phyloP scores from a whole-genome alignment of 805 yeast species.

The Peterozyma toletana region DNA sequence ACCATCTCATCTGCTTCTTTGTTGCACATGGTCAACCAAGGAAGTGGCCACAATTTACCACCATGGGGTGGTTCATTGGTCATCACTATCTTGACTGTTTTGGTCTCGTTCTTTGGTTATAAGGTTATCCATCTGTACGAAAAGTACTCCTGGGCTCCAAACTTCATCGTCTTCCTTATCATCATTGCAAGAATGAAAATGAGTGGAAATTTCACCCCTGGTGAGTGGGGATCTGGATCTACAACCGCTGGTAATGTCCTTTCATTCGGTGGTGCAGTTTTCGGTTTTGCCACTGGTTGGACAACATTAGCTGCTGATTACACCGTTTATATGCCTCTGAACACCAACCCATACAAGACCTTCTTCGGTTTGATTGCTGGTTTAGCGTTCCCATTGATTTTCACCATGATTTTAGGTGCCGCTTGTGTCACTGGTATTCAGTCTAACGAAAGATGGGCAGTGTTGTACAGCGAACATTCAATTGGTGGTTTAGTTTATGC shows the following conservation, averaged over 20 bases:
- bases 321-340: slow-evolving; percentile 24
- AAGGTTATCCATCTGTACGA: slow-evolving; percentile 24
- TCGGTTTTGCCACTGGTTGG: slow-evolving; percentile 28
- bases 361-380: slow-evolving; percentile 22
- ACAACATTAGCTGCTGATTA: slow-evolving; percentile 26
- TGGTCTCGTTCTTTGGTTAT: slow-evolving; percentile 25
- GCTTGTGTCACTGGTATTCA: slow-evolving; percentile 69
- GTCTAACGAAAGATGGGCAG: slow-evolving; percentile 36
- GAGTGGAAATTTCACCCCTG: slow-evolving; percentile 19
- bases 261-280: slow-evolving; percentile 21
- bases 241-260: slow-evolving; percentile 23
- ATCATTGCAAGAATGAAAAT: slow-evolving; percentile 22
- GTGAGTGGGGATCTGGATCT: slow-evolving; percentile 20
- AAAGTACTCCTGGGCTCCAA: slow-evolving; percentile 27
- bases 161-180: slow-evolving; percentile 20
- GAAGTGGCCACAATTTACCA: slow-evolving; percentile 20
- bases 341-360: slow-evolving; percentile 21
- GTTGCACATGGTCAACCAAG: slow-evolving; percentile 15
- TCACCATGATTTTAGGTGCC: slow-evolving; percentile 77
- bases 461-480: slow-evolving; percentile 42
- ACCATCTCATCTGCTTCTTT: slow-evolving; percentile 24
- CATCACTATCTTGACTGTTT: slow-evolving; percentile 22
- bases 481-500: slow-evolving; percentile 31
- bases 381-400: slow-evolving; percentile 35
- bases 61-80: slow-evolving; percentile 29